Conservation (phyloP, 495 filamentous ascomycete genomes). For the Thermochaetoides thermophila region DNA sequence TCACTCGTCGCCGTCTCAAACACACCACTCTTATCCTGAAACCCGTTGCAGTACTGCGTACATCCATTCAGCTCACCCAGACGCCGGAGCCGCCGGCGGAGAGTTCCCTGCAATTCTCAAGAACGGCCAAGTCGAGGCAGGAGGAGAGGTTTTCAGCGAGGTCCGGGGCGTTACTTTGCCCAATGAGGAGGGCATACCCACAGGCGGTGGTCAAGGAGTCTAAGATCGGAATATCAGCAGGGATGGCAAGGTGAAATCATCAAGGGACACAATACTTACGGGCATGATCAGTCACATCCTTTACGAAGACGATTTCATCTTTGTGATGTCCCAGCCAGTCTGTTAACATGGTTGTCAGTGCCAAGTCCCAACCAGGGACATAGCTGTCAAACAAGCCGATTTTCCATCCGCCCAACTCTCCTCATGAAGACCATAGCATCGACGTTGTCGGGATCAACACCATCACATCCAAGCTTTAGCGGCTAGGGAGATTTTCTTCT, state of each 20-base stretch:
- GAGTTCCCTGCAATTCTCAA: constrained; percentile 50
- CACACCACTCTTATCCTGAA: background rate
- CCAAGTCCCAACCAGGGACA: too few relatives aligned
- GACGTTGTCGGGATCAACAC: constrained; percentile 57
- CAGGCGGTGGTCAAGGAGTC: constrained; percentile 31
- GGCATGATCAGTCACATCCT: constrained; percentile 40
- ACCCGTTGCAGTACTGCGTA: constrained; percentile 31
- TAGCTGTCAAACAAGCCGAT: too few relatives aligned
- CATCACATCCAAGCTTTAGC: constrained; percentile 47
- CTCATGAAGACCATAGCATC: constrained; percentile 40
- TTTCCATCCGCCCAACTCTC: too few relatives aligned
- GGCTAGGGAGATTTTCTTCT: constrained; percentile 39
- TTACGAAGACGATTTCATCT: constrained; percentile 42
- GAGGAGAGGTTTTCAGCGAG: constrained; percentile 39
- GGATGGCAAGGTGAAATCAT: too few relatives aligned
- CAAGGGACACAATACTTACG: too few relatives aligned
- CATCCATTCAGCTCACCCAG: constrained; percentile 47
- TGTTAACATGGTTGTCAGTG: too few relatives aligned
- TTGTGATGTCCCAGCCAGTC: constrained; percentile 41
- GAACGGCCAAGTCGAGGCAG: constrained; percentile 50
- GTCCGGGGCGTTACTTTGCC: constrained; percentile 48
- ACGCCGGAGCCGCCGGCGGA: constrained; percentile 28
- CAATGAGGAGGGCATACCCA: constrained; percentile 32
- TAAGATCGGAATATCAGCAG: too few relatives aligned
- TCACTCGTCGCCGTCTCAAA: constrained; percentile 1